phyloP scores from a whole-genome alignment of 805 yeast genomes.

The Barnettozyma botsteinii region DNA sequence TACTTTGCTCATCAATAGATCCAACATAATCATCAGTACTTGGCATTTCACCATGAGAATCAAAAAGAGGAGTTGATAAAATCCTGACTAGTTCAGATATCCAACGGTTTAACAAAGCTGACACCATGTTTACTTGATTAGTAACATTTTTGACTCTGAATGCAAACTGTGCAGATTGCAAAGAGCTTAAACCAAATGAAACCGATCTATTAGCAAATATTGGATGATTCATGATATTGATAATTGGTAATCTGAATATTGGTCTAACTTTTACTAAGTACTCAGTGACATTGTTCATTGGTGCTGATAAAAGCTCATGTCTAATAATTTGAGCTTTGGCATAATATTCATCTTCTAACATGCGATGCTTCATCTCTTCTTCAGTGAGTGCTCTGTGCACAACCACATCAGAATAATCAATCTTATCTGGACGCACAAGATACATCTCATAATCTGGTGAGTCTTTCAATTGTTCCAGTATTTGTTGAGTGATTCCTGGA shows the following conservation, averaged over 20 bases:
- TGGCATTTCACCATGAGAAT: constrained; percentile 34
- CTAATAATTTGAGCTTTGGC: constrained; percentile 58
- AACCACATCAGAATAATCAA: constrained; percentile 25
- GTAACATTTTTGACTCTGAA: constrained; percentile 14
- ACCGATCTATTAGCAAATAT: not conserved
- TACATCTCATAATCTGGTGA: constrained; percentile 3
- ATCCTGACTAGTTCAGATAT: constrained; percentile 36
- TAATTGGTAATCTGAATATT: not conserved
- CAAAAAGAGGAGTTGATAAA: constrained; percentile 47
- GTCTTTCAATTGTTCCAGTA: constrained; percentile 13
- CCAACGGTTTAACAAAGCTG: constrained; percentile 47
- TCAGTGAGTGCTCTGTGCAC: constrained; percentile 19
- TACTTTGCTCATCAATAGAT: constrained; percentile 71
- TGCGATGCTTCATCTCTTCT: constrained; percentile 34
- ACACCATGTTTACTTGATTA: constrained; percentile 45
- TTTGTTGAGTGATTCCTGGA: constrained; percentile 20
- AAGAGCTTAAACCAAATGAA: constrained; percentile 1
- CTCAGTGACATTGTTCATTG: constrained; percentile 20
- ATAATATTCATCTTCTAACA: constrained; percentile 48
- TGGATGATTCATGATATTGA: not conserved
- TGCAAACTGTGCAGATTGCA: constrained; percentile 13
- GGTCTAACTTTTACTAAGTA: constrained; percentile 6
- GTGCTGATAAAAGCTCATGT: constrained; percentile 38
- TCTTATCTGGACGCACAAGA: not conserved
- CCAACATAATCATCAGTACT: constrained; percentile 61